phyloP scores from a whole-genome alignment of 176 grass and related monocot species.

The Phyllostachys edulis region DNA sequence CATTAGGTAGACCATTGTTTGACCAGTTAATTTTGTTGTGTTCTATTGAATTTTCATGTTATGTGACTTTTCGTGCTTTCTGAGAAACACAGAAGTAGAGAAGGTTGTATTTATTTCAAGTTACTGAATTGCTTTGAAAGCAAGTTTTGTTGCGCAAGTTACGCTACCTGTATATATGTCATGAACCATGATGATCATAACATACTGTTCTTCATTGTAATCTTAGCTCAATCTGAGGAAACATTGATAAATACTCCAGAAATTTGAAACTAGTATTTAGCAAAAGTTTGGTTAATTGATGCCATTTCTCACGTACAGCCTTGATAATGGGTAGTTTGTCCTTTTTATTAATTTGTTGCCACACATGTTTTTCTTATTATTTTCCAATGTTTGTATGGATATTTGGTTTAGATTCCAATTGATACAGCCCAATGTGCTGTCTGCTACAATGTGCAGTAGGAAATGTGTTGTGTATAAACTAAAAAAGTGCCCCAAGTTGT shows the following conservation, averaged over 20 bases:
- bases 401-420: neutral
- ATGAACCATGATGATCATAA: neutral
- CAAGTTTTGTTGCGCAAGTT: neutral
- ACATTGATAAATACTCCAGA: neutral
- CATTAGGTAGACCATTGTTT: constrained; percentile 57
- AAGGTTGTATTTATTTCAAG: constrained; percentile 56
- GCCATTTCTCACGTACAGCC: no score
- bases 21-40: neutral
- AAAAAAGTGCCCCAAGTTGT: no score
- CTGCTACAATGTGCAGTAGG: no score
- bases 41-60: no score
- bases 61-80: constrained; percentile 81
- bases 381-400: no score
- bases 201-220: neutral
- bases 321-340: neutral
- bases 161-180: neutral
- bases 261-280: neutral
- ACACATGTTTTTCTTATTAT: no score
- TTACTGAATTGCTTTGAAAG: constrained; percentile 43
- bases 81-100: constrained; percentile 75
- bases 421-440: no score
- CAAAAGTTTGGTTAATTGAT: no score
- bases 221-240: neutral
- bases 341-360: no score
- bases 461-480: no score